Conservation (phyloP, 202 grass and related monocot genomes). For the Saccharum hybrid region DNA sequence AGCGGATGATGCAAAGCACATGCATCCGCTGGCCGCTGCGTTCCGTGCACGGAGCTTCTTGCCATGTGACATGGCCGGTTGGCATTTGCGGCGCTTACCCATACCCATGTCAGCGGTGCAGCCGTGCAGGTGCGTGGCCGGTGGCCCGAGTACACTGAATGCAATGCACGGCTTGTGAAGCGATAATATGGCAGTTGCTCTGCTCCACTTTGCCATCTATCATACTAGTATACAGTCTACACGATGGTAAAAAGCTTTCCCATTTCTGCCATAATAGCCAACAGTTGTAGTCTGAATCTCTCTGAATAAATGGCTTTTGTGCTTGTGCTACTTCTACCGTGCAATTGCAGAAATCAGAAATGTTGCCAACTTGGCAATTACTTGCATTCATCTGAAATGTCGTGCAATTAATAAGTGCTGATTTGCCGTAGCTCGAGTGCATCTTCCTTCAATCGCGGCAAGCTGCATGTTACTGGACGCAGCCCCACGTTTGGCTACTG, state of each 20-base stretch:
- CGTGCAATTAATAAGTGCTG: neutral
- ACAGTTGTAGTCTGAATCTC: neutral
- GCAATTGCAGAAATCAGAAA: neutral
- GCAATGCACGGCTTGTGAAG: neutral
- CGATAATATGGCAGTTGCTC: neutral
- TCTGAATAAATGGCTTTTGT: neutral
- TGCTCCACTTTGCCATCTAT: neutral
- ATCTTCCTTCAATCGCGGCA: conserved; percentile 6
- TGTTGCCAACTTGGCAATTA: neutral
- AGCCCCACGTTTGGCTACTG: conserved; percentile 21
- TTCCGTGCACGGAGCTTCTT: conserved; percentile 33
- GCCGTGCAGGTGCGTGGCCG: neutral
- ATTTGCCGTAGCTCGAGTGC: neutral
- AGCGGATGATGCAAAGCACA: neutral
- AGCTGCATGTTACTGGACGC: conserved; percentile 34
- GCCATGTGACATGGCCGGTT: neutral
- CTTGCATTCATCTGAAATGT: neutral
- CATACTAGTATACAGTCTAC: neutral
- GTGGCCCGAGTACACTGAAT: neutral
- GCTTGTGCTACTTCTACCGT: neutral
- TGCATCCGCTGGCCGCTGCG: conserved; percentile 8
- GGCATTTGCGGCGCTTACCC: neutral
- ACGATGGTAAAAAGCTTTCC: too few species aligned
- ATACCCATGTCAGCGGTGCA: neutral
- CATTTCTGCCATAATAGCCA: neutral